Evolutionary conservation across 768 basidiomycete genomes (phyloP).

Genomic region (Dioszegia aurantiaca): DNA sequence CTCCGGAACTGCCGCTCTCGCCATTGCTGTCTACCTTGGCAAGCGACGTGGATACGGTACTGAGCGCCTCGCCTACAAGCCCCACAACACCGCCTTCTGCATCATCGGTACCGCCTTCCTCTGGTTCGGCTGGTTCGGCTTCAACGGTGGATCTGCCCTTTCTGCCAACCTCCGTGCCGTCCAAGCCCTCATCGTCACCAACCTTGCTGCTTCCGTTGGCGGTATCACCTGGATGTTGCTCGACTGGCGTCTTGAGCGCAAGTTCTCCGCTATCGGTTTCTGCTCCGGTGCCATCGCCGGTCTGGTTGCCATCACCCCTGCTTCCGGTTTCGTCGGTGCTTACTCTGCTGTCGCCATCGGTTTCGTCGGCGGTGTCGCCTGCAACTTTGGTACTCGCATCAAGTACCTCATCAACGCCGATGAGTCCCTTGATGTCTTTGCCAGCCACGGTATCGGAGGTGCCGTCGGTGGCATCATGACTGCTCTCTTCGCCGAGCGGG

Average conservation of each 20-base stretch:
- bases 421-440: constrained; percentile 88
- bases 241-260: constrained; percentile 74
- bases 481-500: constrained; percentile 68
- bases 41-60: constrained; percentile 63
- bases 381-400: constrained; percentile 83
- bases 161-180: constrained; percentile 77
- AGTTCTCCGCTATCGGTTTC: constrained; percentile 87
- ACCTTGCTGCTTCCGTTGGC: constrained; percentile 73
- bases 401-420: constrained; percentile 65
- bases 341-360: constrained; percentile 67
- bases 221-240: constrained; percentile 74
- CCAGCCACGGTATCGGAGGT: constrained; percentile 84
- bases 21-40: constrained; percentile 82
- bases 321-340: constrained; percentile 73
- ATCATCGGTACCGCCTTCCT: constrained; percentile 78
- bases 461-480: constrained; percentile 60
- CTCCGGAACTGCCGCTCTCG: constrained; percentile 72
- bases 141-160: constrained; percentile 86
- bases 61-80: constrained; percentile 61
- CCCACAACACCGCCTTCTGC: constrained; percentile 81
- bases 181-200: constrained; percentile 82
- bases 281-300: constrained; percentile 88
- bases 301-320: constrained; percentile 80
- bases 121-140: constrained; percentile 82
- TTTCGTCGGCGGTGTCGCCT: constrained; percentile 65